Evolutionary conservation across 2,329 filamentous ascomycete genomes (phyloP).

Genomic region (Xylariaceae sp.): DNA sequence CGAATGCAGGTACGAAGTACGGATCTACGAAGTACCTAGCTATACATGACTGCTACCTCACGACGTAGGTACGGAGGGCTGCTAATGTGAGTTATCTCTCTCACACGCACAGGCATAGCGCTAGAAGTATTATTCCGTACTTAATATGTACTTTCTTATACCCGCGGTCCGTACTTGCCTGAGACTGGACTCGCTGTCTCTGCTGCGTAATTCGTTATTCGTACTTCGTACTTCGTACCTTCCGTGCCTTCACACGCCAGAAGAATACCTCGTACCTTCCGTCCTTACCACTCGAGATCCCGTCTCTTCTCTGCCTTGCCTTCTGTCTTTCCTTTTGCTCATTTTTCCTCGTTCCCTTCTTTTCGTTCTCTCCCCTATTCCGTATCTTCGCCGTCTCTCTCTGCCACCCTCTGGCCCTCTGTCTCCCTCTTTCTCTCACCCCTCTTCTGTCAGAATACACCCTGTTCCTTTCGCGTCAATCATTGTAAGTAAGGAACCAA

Average conservation of each 20-base stretch:
- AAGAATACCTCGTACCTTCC: too few relatives aligned
- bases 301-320: too few relatives aligned
- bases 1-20: background rate
- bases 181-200: too few relatives aligned
- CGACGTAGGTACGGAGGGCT: too few relatives aligned
- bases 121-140: background rate
- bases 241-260: too few relatives aligned
- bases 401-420: background rate
- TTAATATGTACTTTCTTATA: background rate
- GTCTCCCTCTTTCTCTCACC: background rate
- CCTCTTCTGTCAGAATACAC: background rate
- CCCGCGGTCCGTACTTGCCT: too few relatives aligned
- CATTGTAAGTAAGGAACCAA: conserved; percentile 29
- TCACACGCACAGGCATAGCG: background rate
- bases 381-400: background rate
- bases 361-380: background rate
- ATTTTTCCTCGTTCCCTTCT: background rate
- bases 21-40: background rate
- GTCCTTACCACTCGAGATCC: too few relatives aligned
- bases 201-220: too few relatives aligned
- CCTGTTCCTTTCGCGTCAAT: conserved; percentile 25
- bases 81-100: background rate
- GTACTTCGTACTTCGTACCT: too few relatives aligned
- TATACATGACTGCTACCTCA: too few relatives aligned
- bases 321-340: background rate